Evolutionary conservation across 2,329 filamentous ascomycete genomes (phyloP).

Genomic region (Fusarium sororula): DNA sequence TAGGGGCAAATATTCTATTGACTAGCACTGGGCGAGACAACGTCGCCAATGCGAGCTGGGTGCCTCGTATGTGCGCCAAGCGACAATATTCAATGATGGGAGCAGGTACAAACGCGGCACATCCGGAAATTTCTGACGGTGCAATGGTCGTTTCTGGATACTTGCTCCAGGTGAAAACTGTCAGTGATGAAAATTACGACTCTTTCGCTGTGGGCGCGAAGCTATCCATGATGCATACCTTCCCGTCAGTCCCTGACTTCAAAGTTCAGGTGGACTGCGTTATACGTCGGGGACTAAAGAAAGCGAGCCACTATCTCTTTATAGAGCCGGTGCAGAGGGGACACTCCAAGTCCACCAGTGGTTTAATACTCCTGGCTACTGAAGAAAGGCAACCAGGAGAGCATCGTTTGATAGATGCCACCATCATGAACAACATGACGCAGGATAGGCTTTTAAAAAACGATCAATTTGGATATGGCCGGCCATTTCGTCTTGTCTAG

Average conservation of each 20-base stretch:
- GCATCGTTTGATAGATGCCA: not conserved
- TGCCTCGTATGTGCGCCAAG: not conserved
- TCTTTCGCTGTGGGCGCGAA: not conserved
- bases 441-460: not conserved
- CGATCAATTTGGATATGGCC: not conserved
- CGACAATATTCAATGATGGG: not conserved
- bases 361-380: not conserved
- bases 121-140: fast-evolving
- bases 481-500: not conserved
- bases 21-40: not conserved
- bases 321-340: not conserved
- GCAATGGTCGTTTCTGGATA: not conserved
- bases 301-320: not conserved
- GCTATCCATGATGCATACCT: not conserved
- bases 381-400: not conserved
- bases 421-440: not conserved
- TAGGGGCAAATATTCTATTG: not conserved
- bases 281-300: not conserved
- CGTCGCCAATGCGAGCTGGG: not conserved
- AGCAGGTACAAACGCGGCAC: not conserved
- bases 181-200: not conserved
- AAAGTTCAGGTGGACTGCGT: too few relatives aligned
- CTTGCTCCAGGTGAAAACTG: not conserved
- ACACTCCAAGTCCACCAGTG: not conserved
- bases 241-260: too few relatives aligned